A percentile compares a stretch with the other conserved stretches of the same genome.
Evolutionary conservation across 2,329 filamentous ascomycete genomes (phyloP).

Genomic region (Eutypella sp.): DNA sequence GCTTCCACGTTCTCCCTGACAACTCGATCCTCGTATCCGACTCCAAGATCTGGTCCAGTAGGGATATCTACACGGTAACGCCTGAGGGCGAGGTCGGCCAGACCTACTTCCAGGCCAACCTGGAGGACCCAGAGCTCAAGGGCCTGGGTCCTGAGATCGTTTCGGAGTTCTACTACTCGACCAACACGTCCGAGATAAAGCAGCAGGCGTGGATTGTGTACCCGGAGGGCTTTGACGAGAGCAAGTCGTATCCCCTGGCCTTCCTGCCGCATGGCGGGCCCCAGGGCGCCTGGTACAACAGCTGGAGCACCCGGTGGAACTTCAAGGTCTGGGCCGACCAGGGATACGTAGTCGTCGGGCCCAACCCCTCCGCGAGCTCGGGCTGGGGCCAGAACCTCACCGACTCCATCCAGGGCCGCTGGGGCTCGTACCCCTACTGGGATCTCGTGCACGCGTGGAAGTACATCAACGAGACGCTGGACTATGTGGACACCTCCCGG

Average conservation of each 20-base stretch:
- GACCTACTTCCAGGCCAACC: constrained; percentile 30
- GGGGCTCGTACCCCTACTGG: constrained; percentile 50
- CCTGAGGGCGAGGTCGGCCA: constrained; percentile 21
- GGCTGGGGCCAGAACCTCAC: constrained; percentile 50
- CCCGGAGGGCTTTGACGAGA: constrained; percentile 26
- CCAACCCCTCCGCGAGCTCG: constrained; percentile 50
- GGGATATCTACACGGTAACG: constrained; percentile 27
- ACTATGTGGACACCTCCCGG: constrained; percentile 45
- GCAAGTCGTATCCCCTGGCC: constrained; percentile 46
- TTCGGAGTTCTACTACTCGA: constrained; percentile 30
- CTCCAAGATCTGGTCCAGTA: constrained; percentile 31
- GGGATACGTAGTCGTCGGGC: constrained; percentile 50
- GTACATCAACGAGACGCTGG: constrained; percentile 44
- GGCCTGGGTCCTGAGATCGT: constrained; percentile 27
- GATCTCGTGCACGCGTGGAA: constrained; percentile 50
- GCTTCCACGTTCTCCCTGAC: constrained; percentile 23
- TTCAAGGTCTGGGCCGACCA: constrained; percentile 52
- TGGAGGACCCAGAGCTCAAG: constrained; percentile 28
- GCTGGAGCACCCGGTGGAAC: constrained; percentile 50
- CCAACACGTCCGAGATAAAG: constrained; percentile 27
- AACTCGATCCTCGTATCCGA: constrained; percentile 27
- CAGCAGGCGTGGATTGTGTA: constrained; percentile 30
- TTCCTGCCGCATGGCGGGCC: constrained; percentile 52
- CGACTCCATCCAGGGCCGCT: constrained; percentile 43
- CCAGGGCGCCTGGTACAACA: constrained; percentile 46